Evolutionary conservation across 345 rosid genomes (phyloP).

Genomic region (Viola odorata): DNA sequence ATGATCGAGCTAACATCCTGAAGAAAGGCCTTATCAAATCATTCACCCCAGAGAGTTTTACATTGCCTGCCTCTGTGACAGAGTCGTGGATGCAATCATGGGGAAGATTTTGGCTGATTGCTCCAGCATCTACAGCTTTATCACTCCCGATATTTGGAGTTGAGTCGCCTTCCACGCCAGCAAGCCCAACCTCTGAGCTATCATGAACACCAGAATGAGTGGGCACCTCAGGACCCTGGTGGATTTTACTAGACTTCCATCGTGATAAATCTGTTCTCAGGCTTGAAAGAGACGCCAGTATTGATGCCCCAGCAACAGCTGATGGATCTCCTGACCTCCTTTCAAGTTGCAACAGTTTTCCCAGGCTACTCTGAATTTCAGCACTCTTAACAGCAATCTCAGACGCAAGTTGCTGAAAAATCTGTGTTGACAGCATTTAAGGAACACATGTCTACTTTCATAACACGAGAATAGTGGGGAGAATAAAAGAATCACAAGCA

Average conservation of each 20-base stretch:
- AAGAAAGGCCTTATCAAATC: constrained; percentile 58
- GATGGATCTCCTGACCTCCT: constrained; percentile 68
- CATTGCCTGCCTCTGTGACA: constrained; percentile 61
- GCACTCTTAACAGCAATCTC: constrained; percentile 52
- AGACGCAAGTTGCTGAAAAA: constrained; percentile 58
- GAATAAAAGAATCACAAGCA: constrained; percentile 3
- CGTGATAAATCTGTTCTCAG: constrained; percentile 52
- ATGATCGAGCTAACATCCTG: constrained; percentile 55
- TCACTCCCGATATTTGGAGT: constrained; percentile 39
- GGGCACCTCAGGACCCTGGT: constrained; percentile 41
- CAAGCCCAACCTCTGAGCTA: constrained; percentile 46
- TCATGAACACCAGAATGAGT: constrained; percentile 48
- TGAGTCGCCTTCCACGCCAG: constrained; percentile 55
- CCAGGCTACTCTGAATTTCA: constrained; percentile 42
- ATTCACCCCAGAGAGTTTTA: constrained; percentile 62
- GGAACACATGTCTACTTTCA: constrained; percentile 20
- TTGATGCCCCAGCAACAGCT: constrained; percentile 70
- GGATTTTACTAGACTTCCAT: constrained; percentile 51
- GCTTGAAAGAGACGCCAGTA: constrained; percentile 65
- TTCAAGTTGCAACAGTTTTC: constrained; percentile 48
- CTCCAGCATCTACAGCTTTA: constrained; percentile 59
- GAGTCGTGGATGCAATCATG: constrained; percentile 55
- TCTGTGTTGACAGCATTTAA: constrained; percentile 41
- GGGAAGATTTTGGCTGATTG: constrained; percentile 38
- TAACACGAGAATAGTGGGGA: background rate